phyloP scores from a whole-genome alignment of 305 asterid genomes.

The Fraxinus floribunda region DNA sequence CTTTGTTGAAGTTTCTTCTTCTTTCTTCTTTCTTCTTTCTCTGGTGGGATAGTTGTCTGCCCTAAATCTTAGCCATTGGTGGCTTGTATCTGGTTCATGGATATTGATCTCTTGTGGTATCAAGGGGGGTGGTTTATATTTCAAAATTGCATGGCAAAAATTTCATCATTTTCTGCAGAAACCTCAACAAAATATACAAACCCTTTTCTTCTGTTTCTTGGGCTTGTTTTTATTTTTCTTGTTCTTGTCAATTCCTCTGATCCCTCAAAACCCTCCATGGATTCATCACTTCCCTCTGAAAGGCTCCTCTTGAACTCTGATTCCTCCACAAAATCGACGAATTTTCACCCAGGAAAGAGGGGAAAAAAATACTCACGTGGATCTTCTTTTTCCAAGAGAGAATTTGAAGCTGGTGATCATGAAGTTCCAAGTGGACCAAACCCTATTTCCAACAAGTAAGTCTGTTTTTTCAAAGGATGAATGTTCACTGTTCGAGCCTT shows the following conservation, averaged over 20 bases:
- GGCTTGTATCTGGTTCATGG: slow-evolving; percentile 7
- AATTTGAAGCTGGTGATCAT: slow-evolving; percentile 43
- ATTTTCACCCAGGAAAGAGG: slow-evolving; percentile 9
- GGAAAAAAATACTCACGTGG: neutral
- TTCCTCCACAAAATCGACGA: neutral
- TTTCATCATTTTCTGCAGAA: neutral
- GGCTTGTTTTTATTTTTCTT: neutral
- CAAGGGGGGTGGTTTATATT: slow-evolving; percentile 9
- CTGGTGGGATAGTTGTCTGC: neutral
- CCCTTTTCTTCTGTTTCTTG: neutral
- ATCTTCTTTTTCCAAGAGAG: slow-evolving; percentile 15
- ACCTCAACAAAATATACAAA: neutral
- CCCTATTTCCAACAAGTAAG: slow-evolving; percentile 49
- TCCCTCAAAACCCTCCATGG: slow-evolving; percentile 1
- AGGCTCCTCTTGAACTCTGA: neutral
- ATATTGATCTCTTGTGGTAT: slow-evolving; percentile 4
- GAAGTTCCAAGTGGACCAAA: slow-evolving; percentile 64
- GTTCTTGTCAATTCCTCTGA: neutral
- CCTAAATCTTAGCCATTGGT: slow-evolving; percentile 3
- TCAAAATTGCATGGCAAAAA: slow-evolving; percentile 1
- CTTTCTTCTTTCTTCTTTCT: neutral
- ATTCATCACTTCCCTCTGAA: neutral
- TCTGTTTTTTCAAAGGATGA: neutral
- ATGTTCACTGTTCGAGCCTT: neutral
- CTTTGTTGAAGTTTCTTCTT: neutral